Base-by-base conservation (phyloP, 768 basidiomycete genomes). In the Sistotremastrum suecicum region DNA sequence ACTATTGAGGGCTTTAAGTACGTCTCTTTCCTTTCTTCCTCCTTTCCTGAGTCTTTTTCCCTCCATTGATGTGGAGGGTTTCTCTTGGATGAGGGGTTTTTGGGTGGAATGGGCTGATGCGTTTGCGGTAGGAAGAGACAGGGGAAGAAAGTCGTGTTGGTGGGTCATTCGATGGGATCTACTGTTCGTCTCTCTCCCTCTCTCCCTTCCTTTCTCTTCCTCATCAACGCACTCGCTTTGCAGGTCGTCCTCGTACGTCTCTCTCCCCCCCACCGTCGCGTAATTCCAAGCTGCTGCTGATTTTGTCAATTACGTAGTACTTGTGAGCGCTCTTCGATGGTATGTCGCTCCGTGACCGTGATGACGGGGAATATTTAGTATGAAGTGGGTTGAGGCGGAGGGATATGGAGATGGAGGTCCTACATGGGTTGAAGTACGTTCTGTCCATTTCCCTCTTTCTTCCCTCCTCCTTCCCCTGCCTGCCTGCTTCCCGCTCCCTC, bases 311-410 rank as follows among this genome's bases (percentile, higher is more conserved):
- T 7, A 36, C 34, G 28, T 56, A 91, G 89, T 92, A 91, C 58
- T 92, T 92, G 90, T 92, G 59, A 64, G 88, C 50, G n/a, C n/a
- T n/a, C n/a, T n/a, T n/a, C n/a, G n/a, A n/a, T n/a, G n/a, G n/a
- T n/a, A n/a, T n/a, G n/a, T n/a, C n/a, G n/a, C n/a, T n/a, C n/a
- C n/a, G n/a, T n/a, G n/a, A n/a, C n/a, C n/a, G n/a, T n/a, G n/a
- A n/a, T n/a, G n/a, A n/a, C n/a, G n/a, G n/a, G n/a, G n/a, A n/a
- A n/a, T 56, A 12, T 32, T 46, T 38, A 30, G 90, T 58, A 74
- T 92, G 56, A 94, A 95, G 66, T 99, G 94, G 94, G 92, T 94
- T 0, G 94, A 98, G 63, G 85, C 88, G 1, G 79, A 80, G 6
- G 64, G 71, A 38, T 78, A 82, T 51, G 91, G 90, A 5, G 71